Conservation (phyloP, 306 rosid species). For the Quercus cerris region DNA sequence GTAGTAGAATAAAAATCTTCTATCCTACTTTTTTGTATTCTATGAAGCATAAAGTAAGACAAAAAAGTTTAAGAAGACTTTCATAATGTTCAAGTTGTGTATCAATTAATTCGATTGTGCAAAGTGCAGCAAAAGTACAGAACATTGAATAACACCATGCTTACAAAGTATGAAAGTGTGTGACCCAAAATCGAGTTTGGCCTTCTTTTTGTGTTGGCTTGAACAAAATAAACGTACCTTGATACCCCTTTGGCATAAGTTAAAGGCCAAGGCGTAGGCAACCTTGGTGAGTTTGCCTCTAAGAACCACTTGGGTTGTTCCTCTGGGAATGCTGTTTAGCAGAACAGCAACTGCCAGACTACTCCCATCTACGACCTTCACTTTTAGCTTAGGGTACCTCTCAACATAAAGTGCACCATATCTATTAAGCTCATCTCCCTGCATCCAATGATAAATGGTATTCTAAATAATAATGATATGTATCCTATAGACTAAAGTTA, state of each 20-base stretch:
- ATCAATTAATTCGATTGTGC: too few species aligned
- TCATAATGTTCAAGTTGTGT: too few species aligned
- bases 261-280: constrained; percentile 28
- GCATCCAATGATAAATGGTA: background rate
- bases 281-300: constrained; percentile 41
- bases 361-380: constrained; percentile 48
- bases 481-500: too few species aligned
- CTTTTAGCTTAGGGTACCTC: constrained; percentile 28
- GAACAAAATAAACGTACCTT: constrained; percentile 13
- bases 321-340: constrained; percentile 33
- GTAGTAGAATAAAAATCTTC: too few species aligned
- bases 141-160: too few species aligned
- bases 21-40: too few species aligned
- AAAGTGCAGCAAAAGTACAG: too few species aligned
- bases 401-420: constrained; percentile 33
- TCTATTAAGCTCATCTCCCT: constrained; percentile 37
- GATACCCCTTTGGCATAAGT: constrained; percentile 29
- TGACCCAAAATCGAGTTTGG: too few species aligned
- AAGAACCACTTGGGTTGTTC: constrained; percentile 35
- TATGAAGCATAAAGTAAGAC: too few species aligned
- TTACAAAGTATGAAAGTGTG: too few species aligned
- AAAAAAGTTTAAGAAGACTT: too few species aligned
- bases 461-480: too few species aligned
- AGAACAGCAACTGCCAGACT: constrained; percentile 32
- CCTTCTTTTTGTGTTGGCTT: background rate